Evolutionary conservation across 768 basidiomycete species (phyloP), one percentile per base, ranked within the genome.

Genomic region (Boletellus ananas): DNA sequence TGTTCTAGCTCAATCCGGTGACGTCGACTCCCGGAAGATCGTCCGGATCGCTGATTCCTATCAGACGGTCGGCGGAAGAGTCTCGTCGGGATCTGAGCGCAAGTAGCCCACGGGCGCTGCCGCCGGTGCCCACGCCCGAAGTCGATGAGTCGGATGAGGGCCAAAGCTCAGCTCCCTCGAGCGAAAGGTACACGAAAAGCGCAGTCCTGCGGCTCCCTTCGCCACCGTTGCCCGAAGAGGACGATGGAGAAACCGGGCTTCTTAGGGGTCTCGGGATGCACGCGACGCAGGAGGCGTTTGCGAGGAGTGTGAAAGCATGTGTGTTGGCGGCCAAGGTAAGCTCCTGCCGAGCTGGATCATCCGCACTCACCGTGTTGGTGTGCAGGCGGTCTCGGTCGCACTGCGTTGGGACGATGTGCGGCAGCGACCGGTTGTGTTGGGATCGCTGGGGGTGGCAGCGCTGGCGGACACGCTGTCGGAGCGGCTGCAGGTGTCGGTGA

Each of bases 391-490:
- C 33, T 70, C 63, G 12, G 34, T 63, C 18, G 48, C 51, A 14
- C 57, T 55, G 13, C 52, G 37, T 20, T 66, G 60, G 56, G 58
- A 61, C 14, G 29, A 45, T 7, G 31, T 68, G 47, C 67, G 36
- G 27, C 62, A 60, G 7, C 65, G 64, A 34, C 58, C 63, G 2
- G 46, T 63, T 23, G 44, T 69, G 4, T 40, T 68, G 45, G 63
- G 50, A 0, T 46, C 59, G 13, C 60, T 74, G 34, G 62, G 70
- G 8, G 53, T 58, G 1, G 67, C 74, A 2, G 77, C 77, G 2
- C 57, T 79, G 23, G 49, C 66, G 18, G 80, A 81, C 64, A 77
- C 74, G 12, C 66, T 75, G 62, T 73, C 72, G 21, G 76, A 78
- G 40, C 63, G 61, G 18, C 51, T 76, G 10, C 48, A 55, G 44